Evolutionary conservation across 257 asterid genomes (phyloP).

Genomic region (Solanum habrochaites): DNA sequence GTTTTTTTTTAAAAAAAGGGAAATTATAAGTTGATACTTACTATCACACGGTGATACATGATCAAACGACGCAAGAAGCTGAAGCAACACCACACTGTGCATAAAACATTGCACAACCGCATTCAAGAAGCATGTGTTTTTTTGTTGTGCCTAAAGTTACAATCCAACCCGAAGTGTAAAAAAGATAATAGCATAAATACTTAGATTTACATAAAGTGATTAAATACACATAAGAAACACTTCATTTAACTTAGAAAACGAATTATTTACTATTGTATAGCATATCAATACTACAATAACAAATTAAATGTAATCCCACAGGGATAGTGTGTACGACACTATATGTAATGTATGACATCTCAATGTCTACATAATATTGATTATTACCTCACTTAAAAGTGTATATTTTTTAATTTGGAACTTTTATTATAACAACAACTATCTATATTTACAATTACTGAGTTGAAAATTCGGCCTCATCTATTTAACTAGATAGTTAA

Average conservation of each 20-base stretch:
- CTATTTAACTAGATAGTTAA: too few species aligned
- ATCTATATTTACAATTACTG: not conserved
- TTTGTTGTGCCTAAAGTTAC: not conserved
- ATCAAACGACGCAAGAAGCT: not conserved
- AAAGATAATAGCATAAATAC: not conserved
- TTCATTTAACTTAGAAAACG: not conserved
- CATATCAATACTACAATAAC: not conserved
- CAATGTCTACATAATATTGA: not conserved
- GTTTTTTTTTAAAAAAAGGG: not conserved
- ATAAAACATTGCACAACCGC: not conserved
- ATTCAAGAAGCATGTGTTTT: not conserved
- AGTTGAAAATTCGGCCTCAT: not conserved
- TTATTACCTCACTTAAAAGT: not conserved
- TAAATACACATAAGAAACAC: not conserved
- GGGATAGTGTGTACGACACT: not conserved
- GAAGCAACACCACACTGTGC: not conserved
- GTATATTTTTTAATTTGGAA: too few species aligned
- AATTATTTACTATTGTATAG: too few species aligned
- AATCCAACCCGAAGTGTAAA: not conserved
- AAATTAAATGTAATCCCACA: not conserved
- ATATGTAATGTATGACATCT: not conserved
- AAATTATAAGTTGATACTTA: not conserved
- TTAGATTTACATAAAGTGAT: too few species aligned
- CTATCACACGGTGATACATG: not conserved
- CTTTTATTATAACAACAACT: too few species aligned